Conservation (phyloP, 2,329 filamentous ascomycete species). For the Talaromyces sp. region DNA sequence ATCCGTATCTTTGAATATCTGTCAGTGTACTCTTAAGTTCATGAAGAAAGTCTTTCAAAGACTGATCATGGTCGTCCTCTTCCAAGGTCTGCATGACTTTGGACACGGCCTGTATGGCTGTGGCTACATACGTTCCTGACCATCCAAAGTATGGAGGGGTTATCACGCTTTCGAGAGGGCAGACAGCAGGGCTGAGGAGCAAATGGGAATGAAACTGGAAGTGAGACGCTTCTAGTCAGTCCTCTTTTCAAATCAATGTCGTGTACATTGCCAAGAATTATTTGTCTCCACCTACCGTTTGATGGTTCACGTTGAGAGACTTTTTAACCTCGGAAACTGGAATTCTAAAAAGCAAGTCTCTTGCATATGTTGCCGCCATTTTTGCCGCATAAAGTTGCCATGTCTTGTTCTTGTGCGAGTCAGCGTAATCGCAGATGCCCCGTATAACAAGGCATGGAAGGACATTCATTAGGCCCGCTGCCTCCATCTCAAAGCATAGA, state of each 20-base stretch:
- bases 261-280: too few species aligned
- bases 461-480: conserved; percentile 1
- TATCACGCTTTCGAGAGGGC: neutral
- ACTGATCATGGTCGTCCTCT: neutral
- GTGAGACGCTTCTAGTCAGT: neutral
- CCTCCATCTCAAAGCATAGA: conserved; percentile 7
- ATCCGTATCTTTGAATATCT: neutral
- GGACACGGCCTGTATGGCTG: neutral
- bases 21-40: neutral
- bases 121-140: neutral
- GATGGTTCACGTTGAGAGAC: neutral
- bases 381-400: conserved; percentile 25
- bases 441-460: conserved; percentile 24
- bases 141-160: neutral
- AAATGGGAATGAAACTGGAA: neutral
- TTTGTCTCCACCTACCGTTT: neutral
- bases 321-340: neutral
- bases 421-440: conserved; percentile 21
- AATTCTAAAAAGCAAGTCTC: conserved; percentile 7
- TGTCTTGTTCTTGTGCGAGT: conserved; percentile 22
- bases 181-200: neutral
- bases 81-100: neutral
- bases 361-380: conserved; percentile 2
- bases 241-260: neutral
- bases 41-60: neutral